Percentiles rank a stretch among this genome's conserved stretches.
Conservation (phyloP, 306 rosid species). For the Prunus mira region DNA sequence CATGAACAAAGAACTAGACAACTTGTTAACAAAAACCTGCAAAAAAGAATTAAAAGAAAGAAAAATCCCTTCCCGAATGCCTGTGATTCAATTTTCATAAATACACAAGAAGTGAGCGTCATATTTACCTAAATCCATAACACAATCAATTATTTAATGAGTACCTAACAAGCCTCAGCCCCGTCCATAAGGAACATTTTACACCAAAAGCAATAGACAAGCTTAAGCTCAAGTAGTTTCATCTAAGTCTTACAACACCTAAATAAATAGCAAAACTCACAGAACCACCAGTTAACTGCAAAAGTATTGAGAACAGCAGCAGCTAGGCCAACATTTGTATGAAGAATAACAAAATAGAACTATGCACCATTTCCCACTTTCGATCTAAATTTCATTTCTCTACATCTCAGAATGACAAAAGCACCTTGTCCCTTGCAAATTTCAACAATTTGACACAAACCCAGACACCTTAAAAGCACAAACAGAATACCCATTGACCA, state of each 20-base stretch:
- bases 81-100: neutral
- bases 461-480: neutral
- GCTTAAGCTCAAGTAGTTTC: neutral
- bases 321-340: no score
- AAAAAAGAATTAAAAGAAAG: neutral
- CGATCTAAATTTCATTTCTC: neutral
- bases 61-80: neutral
- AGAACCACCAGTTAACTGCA: neutral
- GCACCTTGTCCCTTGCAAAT: neutral
- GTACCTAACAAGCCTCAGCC: neutral
- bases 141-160: neutral
- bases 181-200: neutral
- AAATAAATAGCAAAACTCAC: neutral
- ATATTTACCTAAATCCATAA: neutral
- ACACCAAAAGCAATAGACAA: no score
- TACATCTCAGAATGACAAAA: neutral
- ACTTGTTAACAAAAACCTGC: neutral
- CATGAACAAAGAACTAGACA: neutral
- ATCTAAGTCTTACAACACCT: neutral
- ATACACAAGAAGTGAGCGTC: neutral
- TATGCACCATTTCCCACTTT: neutral
- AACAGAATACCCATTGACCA: conserved; percentile 9
- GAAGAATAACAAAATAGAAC: neutral
- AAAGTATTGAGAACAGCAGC: neutral
- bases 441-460: neutral